phyloP scores from a whole-genome alignment of 2,329 filamentous ascomycete genomes.

The Chaetomium sp. region DNA sequence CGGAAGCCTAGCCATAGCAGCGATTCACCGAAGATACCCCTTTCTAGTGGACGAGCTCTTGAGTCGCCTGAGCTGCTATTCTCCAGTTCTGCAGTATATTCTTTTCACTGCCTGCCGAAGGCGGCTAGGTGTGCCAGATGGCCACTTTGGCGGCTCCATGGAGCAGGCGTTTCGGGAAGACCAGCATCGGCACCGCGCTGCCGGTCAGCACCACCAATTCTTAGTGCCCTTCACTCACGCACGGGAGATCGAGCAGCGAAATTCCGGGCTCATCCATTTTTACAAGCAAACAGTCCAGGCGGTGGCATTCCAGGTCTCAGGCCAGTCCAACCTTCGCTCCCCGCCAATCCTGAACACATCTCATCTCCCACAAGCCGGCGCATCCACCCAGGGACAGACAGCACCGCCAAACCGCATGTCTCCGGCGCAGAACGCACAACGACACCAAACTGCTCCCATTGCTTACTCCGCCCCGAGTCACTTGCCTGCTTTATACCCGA shows the following conservation, averaged over 20 bases:
- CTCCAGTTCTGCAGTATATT: conserved; percentile 37
- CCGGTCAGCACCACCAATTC: background rate
- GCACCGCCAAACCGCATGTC: background rate
- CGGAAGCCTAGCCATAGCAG: conserved; percentile 38
- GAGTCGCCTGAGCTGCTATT: conserved; percentile 37
- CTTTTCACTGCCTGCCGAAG: conserved; percentile 39
- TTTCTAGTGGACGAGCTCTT: conserved; percentile 42
- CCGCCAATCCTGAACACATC: background rate
- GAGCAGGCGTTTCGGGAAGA: conserved; percentile 36
- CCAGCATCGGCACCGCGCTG: conserved; percentile 28
- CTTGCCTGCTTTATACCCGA: background rate
- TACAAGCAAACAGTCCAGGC: conserved; percentile 17
- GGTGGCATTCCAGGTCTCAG: background rate
- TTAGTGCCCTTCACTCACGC: conserved; percentile 1
- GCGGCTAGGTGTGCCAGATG: conserved; percentile 34
- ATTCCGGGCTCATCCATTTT: conserved; percentile 27
- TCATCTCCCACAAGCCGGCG: background rate
- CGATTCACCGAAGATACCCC: conserved; percentile 35
- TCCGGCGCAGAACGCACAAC: conserved; percentile 1
- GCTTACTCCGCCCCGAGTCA: background rate
- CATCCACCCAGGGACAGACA: background rate
- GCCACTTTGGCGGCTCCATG: conserved; percentile 22
- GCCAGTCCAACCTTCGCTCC: background rate
- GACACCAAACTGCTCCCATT: background rate
- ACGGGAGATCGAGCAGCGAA: conserved; percentile 28